Evolutionary conservation across 768 basidiomycete genomes (phyloP), one percentile per base, ranked within the genome.

Genomic region (Fomitopsis pulvina): DNA sequence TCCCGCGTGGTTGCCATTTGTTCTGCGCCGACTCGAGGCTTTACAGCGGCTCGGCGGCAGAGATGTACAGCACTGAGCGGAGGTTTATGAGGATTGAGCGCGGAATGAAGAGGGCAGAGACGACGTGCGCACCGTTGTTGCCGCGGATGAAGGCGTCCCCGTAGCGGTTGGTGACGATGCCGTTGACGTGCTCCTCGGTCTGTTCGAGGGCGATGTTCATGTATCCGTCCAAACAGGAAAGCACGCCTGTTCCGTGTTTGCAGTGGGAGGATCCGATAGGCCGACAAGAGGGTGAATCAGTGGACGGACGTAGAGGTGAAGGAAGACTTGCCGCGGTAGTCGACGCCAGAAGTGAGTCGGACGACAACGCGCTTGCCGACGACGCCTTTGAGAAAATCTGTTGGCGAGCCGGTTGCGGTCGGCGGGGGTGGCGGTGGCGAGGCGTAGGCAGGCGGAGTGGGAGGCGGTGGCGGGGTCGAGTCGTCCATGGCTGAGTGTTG

Each of bases 121-220:
- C 27, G 16, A 18, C 26, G n/a, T 5, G 60, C 73, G 41, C 55
- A 89, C 92, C 92, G 66, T 94, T 95, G 66, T 94, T 94, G 28
- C 92, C 92, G 41, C 92, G 74, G 53, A 99, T 89, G 68, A 98
- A 99, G 22, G 93, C 87, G 67, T 99, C 94, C 1, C 95, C 93
- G 59, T 95, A 97, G 52, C 75, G 78, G 63, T 94, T 95, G 28
- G 89, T 94, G 42, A 88, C 77, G n/a, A 68, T 60, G 3, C 93
- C 93, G 54, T 88, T 85, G 9, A 94, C 90, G 66, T 93, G 83
- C 68, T 99, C 96, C 68, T 96, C 92, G 2, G 94, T 97, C 66
- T 96, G 90, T 68, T 99, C 96, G 29, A 98, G 70, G 11, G 92
- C 96, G 44, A 98, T 95, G 69, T 98, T 98, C 96, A 99, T 98